phyloP scores from a whole-genome alignment of 2,329 filamentous ascomycete genomes.

The Pyrenophora tritici-repentis region DNA sequence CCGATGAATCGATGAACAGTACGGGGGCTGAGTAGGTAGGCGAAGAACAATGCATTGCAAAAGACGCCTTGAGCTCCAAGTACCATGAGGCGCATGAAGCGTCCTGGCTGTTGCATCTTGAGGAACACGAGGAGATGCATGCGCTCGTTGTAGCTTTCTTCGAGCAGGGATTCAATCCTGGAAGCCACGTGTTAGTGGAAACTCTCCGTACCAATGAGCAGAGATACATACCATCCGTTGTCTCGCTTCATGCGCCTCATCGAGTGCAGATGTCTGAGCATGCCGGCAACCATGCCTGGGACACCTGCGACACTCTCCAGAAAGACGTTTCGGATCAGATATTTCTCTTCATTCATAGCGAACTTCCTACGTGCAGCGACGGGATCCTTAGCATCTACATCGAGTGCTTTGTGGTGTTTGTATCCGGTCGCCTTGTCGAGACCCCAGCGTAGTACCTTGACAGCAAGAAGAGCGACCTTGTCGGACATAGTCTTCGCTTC shows the following conservation, averaged over 20 bases:
- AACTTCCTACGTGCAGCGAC: conserved; percentile 65
- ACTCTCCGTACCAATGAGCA: neutral
- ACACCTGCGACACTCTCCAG: conserved; percentile 94
- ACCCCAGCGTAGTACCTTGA: conserved; percentile 75
- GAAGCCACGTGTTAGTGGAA: conserved; percentile 10
- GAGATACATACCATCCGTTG: conserved; percentile 73
- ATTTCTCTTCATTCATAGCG: conserved; percentile 80
- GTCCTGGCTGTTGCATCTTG: conserved; percentile 83
- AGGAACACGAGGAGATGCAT: conserved; percentile 95
- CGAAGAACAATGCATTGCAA: conserved; percentile 90
- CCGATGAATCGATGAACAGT: conserved; percentile 95
- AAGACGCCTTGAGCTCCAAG: conserved; percentile 68
- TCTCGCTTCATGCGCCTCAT: conserved; percentile 86
- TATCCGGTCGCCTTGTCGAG: conserved; percentile 85
- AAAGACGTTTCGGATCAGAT: conserved; percentile 88
- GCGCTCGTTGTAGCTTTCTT: conserved; percentile 89
- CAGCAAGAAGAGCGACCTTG: conserved; percentile 74
- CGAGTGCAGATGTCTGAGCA: conserved; percentile 86
- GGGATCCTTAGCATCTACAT: conserved; percentile 45
- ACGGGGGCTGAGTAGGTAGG: conserved; percentile 83
- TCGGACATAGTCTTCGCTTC: conserved; percentile 75
- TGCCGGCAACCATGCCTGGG: conserved; percentile 94
- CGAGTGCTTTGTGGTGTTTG: conserved; percentile 66
- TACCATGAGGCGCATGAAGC: conserved; percentile 91
- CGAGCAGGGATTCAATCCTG: conserved; percentile 87